phyloP scores from a whole-genome alignment of 2,329 filamentous ascomycete species.

The Xylaria polymorpha region DNA sequence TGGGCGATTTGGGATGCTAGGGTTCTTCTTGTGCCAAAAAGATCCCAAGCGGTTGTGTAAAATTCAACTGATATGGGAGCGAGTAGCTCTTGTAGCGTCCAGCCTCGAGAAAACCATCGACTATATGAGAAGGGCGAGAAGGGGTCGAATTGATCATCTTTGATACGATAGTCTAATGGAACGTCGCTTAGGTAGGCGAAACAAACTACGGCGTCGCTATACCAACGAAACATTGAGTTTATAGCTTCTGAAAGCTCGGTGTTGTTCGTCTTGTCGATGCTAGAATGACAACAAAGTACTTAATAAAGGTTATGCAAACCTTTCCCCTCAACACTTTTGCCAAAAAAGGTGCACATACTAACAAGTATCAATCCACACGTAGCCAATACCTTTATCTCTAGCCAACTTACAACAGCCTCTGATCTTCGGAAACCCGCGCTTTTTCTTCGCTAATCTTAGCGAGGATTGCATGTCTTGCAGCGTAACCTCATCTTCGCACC shows the following conservation, averaged over 20 bases:
- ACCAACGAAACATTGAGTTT: background rate
- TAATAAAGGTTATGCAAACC: background rate
- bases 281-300: too few species aligned
- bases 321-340: background rate
- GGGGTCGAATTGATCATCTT: too few species aligned
- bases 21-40: background rate
- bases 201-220: background rate
- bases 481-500: conserved; percentile 19
- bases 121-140: too few species aligned
- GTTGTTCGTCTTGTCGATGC: background rate
- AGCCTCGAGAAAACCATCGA: background rate
- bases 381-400: background rate
- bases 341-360: background rate
- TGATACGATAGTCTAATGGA: background rate
- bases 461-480: conserved; percentile 14
- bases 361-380: background rate
- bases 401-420: background rate
- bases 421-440: background rate
- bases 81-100: background rate
- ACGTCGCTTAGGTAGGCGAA: background rate
- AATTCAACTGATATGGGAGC: background rate
- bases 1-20: background rate
- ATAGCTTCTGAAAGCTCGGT: background rate
- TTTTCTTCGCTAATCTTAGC: background rate
- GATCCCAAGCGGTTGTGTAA: background rate